Evolutionary conservation across 2,329 filamentous ascomycete species (phyloP).

Genomic region (Colletotrichum spinosum): DNA sequence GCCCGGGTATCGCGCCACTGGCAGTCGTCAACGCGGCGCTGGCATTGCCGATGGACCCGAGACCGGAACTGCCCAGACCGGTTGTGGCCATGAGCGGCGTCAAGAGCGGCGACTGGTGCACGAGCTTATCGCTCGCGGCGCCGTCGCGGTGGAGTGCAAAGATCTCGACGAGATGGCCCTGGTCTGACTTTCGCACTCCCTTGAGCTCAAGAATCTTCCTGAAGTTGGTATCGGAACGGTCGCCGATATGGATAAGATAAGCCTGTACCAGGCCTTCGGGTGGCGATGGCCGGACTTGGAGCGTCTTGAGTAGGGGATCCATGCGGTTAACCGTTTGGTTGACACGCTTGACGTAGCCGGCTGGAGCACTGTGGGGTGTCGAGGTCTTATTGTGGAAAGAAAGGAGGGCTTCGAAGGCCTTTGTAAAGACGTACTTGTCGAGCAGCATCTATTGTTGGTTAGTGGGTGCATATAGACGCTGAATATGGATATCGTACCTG

Average conservation of each 20-base stretch:
- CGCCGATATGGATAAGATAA: conserved; percentile 96
- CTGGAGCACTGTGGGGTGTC: conserved; percentile 54
- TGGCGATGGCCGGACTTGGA: conserved; percentile 92
- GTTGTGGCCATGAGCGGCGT: conserved; percentile 70
- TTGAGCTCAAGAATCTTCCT: conserved; percentile 96
- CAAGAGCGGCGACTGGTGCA: conserved; percentile 76
- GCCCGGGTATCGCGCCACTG: conserved; percentile 45
- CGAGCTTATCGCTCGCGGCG: conserved; percentile 76
- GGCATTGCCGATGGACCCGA: conserved; percentile 52
- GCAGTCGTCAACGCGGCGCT: conserved; percentile 53
- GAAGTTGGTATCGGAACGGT: conserved; percentile 95
- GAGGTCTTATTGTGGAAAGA: conserved; percentile 66
- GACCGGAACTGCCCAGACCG: conserved; percentile 48
- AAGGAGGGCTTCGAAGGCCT: conserved; percentile 79
- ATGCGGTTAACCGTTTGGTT: conserved; percentile 86
- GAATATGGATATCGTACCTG: conserved; percentile 65
- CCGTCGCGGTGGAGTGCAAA: conserved; percentile 85
- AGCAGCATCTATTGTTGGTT: conserved; percentile 79
- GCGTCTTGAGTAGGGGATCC: conserved; percentile 92
- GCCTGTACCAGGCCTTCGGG: conserved; percentile 96
- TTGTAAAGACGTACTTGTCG: conserved; percentile 91
- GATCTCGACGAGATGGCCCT: conserved; percentile 84
- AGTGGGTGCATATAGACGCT: conserved; percentile 34
- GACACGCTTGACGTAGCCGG: conserved; percentile 86
- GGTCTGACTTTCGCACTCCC: conserved; percentile 87